Percentiles rank a stretch among this genome's conserved stretches.
Evolutionary conservation across 2,329 filamentous ascomycete genomes (phyloP).

Genomic region (Epichloe baconii): DNA sequence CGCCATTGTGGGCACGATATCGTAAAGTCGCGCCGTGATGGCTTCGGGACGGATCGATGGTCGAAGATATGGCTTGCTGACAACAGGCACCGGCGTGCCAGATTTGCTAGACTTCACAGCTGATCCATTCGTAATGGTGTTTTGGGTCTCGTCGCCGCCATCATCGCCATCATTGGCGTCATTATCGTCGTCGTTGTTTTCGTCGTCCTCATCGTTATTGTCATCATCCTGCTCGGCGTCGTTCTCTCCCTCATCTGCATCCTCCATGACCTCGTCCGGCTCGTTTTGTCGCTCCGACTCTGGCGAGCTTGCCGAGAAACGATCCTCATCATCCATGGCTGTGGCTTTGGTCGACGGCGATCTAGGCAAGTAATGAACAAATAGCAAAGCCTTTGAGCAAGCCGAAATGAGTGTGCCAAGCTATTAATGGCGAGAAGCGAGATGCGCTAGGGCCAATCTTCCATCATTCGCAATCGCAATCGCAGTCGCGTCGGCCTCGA

Average conservation of each 20-base stretch:
- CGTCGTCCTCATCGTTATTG: slow-evolving; percentile 22
- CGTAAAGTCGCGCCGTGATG: slow-evolving; percentile 70
- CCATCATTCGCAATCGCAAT: slow-evolving; percentile 1
- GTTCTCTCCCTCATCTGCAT: slow-evolving; percentile 27
- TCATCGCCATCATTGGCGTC: slow-evolving; percentile 32
- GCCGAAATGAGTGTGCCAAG: too few species aligned
- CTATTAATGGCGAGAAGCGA: not conserved
- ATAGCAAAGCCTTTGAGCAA: not conserved
- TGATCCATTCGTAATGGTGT: slow-evolving; percentile 8
- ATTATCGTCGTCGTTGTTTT: slow-evolving; percentile 22
- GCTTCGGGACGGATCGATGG: slow-evolving; percentile 63
- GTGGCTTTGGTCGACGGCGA: not conserved
- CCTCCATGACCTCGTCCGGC: slow-evolving; percentile 46
- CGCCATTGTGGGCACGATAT: slow-evolving; percentile 94
- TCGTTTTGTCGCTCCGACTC: slow-evolving; percentile 28
- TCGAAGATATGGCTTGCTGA: slow-evolving; percentile 20
- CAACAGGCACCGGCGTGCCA: slow-evolving; percentile 14
- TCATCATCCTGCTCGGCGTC: slow-evolving; percentile 26
- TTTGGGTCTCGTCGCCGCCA: slow-evolving; percentile 14
- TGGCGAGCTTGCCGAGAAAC: slow-evolving; percentile 18
- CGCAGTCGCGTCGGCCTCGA: not conserved
- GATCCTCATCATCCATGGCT: slow-evolving; percentile 21
- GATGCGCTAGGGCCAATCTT: not conserved
- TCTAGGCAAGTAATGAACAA: too few species aligned
- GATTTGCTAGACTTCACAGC: slow-evolving; percentile 13